Evolutionary conservation across 192 early-diverging fungal genomes (phyloP).

Genomic region (Tieghemiomyces parasiticus): DNA sequence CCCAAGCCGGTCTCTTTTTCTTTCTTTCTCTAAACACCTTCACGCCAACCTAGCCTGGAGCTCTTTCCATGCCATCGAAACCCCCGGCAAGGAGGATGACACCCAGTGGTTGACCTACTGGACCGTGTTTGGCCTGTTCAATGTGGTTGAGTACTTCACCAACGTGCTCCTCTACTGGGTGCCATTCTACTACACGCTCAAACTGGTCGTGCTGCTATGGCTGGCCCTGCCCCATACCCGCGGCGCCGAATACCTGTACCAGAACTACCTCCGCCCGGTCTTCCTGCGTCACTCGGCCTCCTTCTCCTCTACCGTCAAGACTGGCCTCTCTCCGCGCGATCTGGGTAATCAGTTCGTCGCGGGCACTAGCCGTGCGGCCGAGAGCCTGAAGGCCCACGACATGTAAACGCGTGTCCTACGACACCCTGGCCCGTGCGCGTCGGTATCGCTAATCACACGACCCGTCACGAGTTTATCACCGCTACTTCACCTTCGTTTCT

Average conservation of each 20-base stretch:
- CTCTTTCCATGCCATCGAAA: conserved; percentile 87
- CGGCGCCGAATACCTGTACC: conserved; percentile 76
- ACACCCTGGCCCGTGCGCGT: too few species aligned
- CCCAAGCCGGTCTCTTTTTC: neutral
- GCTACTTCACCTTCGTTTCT: too few species aligned
- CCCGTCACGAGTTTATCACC: too few species aligned
- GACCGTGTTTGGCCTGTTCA: conserved; percentile 80
- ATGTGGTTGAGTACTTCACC: conserved; percentile 80
- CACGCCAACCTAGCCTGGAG: conserved; percentile 45
- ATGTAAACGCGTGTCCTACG: neutral
- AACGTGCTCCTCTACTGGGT: conserved; percentile 84
- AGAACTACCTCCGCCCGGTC: conserved; percentile 54
- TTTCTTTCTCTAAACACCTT: neutral
- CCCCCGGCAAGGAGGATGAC: conserved; percentile 57
- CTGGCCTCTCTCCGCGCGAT: too few species aligned
- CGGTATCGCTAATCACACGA: too few species aligned
- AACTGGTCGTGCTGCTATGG: conserved; percentile 81
- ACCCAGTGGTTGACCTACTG: conserved; percentile 89
- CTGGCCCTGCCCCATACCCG: conserved; percentile 56
- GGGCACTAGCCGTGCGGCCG: too few species aligned
- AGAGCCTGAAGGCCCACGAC: neutral
- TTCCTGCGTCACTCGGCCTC: conserved; percentile 29
- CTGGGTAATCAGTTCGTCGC: too few species aligned
- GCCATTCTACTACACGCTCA: conserved; percentile 89
- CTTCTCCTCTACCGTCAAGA: neutral